Conservation (phyloP, 2,329 filamentous ascomycete species). For the Pyricularia sp. region DNA sequence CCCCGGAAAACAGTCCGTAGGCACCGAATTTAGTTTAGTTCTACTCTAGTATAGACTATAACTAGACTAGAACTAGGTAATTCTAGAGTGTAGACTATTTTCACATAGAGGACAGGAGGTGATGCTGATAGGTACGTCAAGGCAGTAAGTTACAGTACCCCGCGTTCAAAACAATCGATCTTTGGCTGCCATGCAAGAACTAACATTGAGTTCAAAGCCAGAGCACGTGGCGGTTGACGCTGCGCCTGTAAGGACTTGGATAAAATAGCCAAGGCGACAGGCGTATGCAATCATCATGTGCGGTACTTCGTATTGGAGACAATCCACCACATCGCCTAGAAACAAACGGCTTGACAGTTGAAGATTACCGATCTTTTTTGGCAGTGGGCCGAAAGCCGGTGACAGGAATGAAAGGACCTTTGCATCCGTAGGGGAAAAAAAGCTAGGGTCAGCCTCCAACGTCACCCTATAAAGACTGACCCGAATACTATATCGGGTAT, state of each 20-base stretch:
- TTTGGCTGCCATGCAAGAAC: not conserved
- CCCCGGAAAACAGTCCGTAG: not conserved
- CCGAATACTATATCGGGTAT: constrained; percentile 2
- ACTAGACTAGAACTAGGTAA: too few relatives aligned
- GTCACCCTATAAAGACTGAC: not conserved
- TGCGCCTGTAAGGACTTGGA: not conserved
- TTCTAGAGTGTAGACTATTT: too few relatives aligned
- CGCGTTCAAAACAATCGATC: not conserved
- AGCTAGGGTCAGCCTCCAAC: not conserved
- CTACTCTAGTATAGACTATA: too few relatives aligned
- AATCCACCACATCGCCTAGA: not conserved
- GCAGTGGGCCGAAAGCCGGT: not conserved
- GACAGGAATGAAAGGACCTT: not conserved
- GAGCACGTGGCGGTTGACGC: not conserved
- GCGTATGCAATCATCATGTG: not conserved
- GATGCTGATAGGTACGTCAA: too few relatives aligned
- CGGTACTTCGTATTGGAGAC: constrained; percentile 2
- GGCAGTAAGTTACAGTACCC: not conserved
- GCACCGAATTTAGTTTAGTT: not conserved
- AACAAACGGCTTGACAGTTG: not conserved
- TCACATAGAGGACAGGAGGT: too few relatives aligned
- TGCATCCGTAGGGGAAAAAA: not conserved
- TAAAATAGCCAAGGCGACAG: not conserved
- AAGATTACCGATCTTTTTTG: not conserved
- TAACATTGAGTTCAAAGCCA: not conserved